phyloP scores from a whole-genome alignment of 345 rosid genomes.

The Bruguiera sexangula region DNA sequence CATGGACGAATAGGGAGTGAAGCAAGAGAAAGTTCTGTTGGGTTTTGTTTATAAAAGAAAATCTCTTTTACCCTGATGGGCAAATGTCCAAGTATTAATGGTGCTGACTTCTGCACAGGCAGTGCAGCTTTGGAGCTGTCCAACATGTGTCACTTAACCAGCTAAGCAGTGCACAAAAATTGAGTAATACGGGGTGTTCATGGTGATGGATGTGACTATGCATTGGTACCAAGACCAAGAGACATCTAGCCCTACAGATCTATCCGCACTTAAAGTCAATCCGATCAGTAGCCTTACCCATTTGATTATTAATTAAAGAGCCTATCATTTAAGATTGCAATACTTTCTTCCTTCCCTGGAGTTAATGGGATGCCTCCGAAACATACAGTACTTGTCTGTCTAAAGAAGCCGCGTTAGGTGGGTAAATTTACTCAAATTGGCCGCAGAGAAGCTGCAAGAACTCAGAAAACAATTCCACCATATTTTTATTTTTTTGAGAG shows the following conservation, averaged over 20 bases:
- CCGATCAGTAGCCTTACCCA: neutral
- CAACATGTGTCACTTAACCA: conserved; percentile 7
- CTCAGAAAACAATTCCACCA: too few relatives aligned
- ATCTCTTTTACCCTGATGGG: neutral
- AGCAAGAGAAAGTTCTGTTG: neutral
- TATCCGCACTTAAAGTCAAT: conserved; percentile 13
- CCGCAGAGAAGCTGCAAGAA: too few relatives aligned
- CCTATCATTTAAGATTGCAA: neutral
- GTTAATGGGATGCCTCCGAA: neutral
- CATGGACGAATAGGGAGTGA: conserved; percentile 25
- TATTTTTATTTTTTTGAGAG: too few relatives aligned
- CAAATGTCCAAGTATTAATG: conserved; percentile 13
- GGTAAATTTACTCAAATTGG: neutral
- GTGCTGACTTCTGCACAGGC: conserved; percentile 19
- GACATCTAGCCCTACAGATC: conserved; percentile 1
- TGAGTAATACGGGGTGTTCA: conserved; percentile 11
- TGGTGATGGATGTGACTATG: conserved; percentile 28
- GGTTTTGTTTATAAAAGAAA: neutral
- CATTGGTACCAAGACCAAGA: conserved; percentile 31
- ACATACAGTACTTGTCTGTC: neutral
- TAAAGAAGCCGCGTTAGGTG: neutral
- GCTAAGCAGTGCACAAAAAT: conserved; percentile 8
- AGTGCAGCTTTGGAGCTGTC: conserved; percentile 19
- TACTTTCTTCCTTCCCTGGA: neutral
- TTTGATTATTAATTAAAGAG: neutral